Percentiles rank a stretch among this genome's conserved stretches.
Evolutionary conservation across 305 asterid genomes (phyloP).

Genomic region (Striga hermonthica): DNA sequence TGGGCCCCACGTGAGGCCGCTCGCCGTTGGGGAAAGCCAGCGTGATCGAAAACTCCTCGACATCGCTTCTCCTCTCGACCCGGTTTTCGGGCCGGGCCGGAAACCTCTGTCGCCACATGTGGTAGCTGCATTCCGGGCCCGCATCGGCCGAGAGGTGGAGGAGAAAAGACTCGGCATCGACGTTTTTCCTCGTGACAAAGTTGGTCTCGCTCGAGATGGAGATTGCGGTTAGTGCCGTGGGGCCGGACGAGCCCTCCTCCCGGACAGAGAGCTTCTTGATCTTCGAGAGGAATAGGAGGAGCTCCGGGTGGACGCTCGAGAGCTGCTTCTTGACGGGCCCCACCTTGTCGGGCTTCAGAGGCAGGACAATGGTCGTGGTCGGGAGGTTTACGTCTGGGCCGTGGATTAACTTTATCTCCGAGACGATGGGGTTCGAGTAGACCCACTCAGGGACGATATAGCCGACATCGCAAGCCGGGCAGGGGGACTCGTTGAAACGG

Average conservation of each 20-base stretch:
- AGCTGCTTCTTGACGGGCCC: not conserved
- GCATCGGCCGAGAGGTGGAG: not conserved
- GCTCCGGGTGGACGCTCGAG: conserved; percentile 5
- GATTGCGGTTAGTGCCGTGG: conserved; percentile 1
- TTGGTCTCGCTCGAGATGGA: conserved; percentile 2
- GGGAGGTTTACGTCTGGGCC: not conserved
- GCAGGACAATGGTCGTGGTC: not conserved
- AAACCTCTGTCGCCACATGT: conserved; percentile 7
- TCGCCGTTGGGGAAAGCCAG: not conserved
- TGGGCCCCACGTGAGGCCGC: not conserved
- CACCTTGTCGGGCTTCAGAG: conserved; percentile 4
- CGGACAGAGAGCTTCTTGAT: not conserved
- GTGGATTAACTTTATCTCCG: not conserved
- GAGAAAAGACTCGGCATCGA: not conserved
- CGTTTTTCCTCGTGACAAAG: not conserved
- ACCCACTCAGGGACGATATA: conserved; percentile 7
- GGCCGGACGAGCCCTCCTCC: not conserved
- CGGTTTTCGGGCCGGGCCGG: not conserved
- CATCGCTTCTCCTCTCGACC: not conserved
- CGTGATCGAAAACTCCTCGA: not conserved
- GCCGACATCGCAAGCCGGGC: conserved; percentile 3
- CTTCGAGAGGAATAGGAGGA: not conserved
- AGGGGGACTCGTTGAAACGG: conserved; percentile 1
- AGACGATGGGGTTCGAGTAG: not conserved
- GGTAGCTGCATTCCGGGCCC: not conserved